Evolutionary conservation across 129 eudicot species (phyloP).

Genomic region (Helichrysum umbraculigerum): DNA sequence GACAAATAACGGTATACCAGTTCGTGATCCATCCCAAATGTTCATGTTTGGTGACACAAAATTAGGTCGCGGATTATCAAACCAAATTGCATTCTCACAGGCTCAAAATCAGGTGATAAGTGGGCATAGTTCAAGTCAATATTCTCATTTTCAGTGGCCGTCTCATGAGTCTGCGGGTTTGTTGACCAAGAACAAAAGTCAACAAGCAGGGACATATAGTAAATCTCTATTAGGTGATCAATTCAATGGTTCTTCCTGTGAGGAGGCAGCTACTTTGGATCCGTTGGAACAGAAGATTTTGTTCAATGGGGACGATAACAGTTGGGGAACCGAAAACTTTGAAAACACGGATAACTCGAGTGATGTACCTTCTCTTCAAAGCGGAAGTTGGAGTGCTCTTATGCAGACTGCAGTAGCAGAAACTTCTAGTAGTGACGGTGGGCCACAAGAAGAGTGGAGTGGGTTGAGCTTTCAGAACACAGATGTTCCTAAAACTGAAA

Average conservation of each 20-base stretch:
- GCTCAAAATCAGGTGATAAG: slow-evolving; percentile 39
- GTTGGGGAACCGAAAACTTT: slow-evolving; percentile 38
- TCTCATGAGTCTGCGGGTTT: slow-evolving; percentile 37
- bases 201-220: slow-evolving; percentile 17
- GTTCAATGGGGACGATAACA: slow-evolving; percentile 45
- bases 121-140: slow-evolving; percentile 5
- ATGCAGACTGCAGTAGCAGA: slow-evolving; percentile 71
- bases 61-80: slow-evolving; percentile 39
- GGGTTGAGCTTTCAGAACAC: slow-evolving; percentile 54
- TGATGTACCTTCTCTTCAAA: slow-evolving; percentile 44
- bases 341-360: slow-evolving; percentile 31
- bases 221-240: neutral
- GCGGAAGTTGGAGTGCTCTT: slow-evolving; percentile 75
- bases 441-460: slow-evolving; percentile 61
- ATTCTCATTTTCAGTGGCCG: slow-evolving; percentile 40
- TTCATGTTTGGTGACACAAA: slow-evolving; percentile 43
- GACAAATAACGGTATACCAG: slow-evolving; percentile 41
- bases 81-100: slow-evolving; percentile 45
- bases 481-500: slow-evolving; percentile 39
- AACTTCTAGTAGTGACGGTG: slow-evolving; percentile 59
- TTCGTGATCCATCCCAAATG: slow-evolving; percentile 54
- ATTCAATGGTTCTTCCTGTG: slow-evolving; percentile 10
- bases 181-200: slow-evolving; percentile 37
- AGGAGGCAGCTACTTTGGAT: slow-evolving; percentile 40
- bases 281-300: slow-evolving; percentile 60